Base-by-base conservation (phyloP, 768 basidiomycete species). In the Tricholoma hemisulphureum region DNA sequence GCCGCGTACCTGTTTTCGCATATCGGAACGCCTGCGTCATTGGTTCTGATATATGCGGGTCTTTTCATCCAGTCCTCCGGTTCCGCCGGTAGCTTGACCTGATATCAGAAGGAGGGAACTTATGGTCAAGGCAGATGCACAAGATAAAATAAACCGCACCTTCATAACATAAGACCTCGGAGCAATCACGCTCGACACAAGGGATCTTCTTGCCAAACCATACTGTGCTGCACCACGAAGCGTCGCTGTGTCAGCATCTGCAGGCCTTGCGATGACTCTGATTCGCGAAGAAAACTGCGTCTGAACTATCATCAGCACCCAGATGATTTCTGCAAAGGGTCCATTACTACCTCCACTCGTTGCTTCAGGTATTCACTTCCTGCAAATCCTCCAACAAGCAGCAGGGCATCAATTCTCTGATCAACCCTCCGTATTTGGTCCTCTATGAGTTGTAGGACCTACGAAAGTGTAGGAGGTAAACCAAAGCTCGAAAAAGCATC, bases 71-170 rank as follows among this genome's bases (percentile, higher is more conserved):
- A 87, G 71, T 95, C 93, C 65, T 94, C 91, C 58, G 80, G 80
- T 51, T 94, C 93, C 29, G 92, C 92, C 41, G 92, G 93, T 24
- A 95, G 80, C 71, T 94, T 94, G 60, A 93, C 92, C 88, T 91
- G 57, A 53, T 23, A 41, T 58, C 51, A 63, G 58, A 37, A 51
- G 49, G 48, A 24, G 20, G 16, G 11, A 45, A 28, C 31, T 7
- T 34, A 29, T 28, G 35, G 56, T 49, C 1, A 28, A 45, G 45
- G 31, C n/a, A 52, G 9, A 23, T 45, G 35, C 21, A 45, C 46
- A 18, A 5, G 20, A 58, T 28, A 39, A 4, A 52, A 43, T 37
- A 24, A 7, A 29, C 55, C 77, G 57, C 63, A 86, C 89, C 79
- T 90, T 91, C 88, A 94, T 91, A 60, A 93, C 82, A 68, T 95